Evolutionary conservation across 495 filamentous ascomycete species (phyloP).

Genomic region (Hyaloscypha variabilis): DNA sequence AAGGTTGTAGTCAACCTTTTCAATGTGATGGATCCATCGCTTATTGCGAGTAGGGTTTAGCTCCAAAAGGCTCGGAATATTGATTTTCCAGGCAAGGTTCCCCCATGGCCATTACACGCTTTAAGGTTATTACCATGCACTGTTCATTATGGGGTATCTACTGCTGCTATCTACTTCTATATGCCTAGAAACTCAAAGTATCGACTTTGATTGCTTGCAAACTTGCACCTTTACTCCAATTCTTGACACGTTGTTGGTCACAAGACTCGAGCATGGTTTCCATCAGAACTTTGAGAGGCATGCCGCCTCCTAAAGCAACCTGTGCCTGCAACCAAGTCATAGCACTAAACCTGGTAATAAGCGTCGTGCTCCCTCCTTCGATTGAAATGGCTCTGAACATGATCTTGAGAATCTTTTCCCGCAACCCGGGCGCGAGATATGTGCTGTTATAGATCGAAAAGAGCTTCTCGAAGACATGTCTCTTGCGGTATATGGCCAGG

Average conservation of each 20-base stretch:
- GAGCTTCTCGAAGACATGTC: slow-evolving; percentile 77
- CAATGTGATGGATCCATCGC: background rate
- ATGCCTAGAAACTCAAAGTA: slow-evolving; percentile 18
- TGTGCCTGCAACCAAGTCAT: slow-evolving; percentile 77
- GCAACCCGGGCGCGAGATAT: slow-evolving; percentile 52
- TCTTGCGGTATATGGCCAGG: slow-evolving; percentile 79
- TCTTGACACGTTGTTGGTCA: slow-evolving; percentile 64
- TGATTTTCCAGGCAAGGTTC: background rate
- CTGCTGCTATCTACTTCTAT: slow-evolving; percentile 8
- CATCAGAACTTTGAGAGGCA: slow-evolving; percentile 58
- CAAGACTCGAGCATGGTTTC: slow-evolving; percentile 67
- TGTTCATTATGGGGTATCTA: slow-evolving; percentile 20
- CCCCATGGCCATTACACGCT: background rate
- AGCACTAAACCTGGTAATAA: slow-evolving; percentile 83
- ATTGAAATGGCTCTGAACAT: slow-evolving; percentile 73
- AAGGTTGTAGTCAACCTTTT: background rate
- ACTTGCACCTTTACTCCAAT: slow-evolving; percentile 49
- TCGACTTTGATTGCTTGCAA: slow-evolving; percentile 6
- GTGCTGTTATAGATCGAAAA: slow-evolving; percentile 72
- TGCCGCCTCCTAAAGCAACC: slow-evolving; percentile 48
- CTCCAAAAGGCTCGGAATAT: background rate
- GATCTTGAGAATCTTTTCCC: slow-evolving; percentile 71
- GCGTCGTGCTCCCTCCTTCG: slow-evolving; percentile 78
- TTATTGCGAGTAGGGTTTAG: background rate
- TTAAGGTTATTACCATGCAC: background rate